A percentile compares a stretch with the other conserved stretches of the same genome.
These are phyloP conservation scores for Ilyonectria destructans DNA, from an alignment of 2,329 filamentous ascomycete species.

Conservation along the genomic window DNA sequence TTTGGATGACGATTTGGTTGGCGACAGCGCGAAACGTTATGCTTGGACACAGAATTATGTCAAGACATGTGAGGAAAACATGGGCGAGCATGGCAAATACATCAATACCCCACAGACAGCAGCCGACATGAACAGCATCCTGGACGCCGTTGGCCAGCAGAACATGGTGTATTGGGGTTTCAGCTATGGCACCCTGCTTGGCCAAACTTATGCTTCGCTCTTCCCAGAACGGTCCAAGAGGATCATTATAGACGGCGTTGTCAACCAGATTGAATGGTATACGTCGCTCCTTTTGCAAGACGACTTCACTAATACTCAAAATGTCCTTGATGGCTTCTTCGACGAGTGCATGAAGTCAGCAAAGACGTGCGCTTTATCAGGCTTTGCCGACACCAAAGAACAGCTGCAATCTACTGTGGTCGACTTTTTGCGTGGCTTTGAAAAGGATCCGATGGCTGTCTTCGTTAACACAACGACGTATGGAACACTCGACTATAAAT, in stretches of 20 bases:
- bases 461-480: constrained; percentile 61
- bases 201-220: constrained; percentile 59
- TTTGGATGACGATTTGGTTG: constrained; percentile 45
- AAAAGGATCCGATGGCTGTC: constrained; percentile 58
- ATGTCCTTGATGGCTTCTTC: constrained; percentile 53
- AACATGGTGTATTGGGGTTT: constrained; percentile 60
- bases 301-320: constrained; percentile 51
- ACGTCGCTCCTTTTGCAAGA: constrained; percentile 45
- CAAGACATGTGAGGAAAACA: constrained; percentile 60
- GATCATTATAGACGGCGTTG: constrained; percentile 57
- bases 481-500: constrained; percentile 56
- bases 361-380: constrained; percentile 60
- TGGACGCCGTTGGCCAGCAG: constrained; percentile 57
- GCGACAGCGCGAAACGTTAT: constrained; percentile 58
- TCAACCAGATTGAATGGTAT: constrained; percentile 55
- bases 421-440: constrained; percentile 52
- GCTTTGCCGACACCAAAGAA: constrained; percentile 55
- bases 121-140: constrained; percentile 67
- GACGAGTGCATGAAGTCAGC: constrained; percentile 61
- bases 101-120: constrained; percentile 67
- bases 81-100: constrained; percentile 62
- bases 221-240: constrained; percentile 54
- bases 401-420: constrained; percentile 54
- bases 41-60: constrained; percentile 61
- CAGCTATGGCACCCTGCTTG: constrained; percentile 61